Evolutionary conservation across 441 rosid genomes (phyloP), one percentile per base, ranked within the genome.

Genomic region (Flueggea neowawraea): DNA sequence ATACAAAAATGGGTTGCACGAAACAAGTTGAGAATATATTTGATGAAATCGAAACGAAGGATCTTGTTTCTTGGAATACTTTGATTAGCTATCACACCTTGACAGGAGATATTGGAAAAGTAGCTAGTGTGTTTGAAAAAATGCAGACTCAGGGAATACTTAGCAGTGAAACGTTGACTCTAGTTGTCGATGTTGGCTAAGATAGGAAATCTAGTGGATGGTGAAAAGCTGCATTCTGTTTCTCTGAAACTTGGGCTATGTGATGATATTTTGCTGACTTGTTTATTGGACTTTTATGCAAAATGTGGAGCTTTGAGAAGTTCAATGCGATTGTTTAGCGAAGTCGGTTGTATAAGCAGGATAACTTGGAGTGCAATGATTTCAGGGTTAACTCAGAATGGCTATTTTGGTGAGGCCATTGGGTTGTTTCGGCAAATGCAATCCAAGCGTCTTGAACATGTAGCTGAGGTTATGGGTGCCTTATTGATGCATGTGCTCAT

Each of bases 271-370:
- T 76, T 89, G 12, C 73, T 70, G 63, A 83, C 89, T 73, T 80
- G 88, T 55, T 74, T 89, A 51, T 58, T 86, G 8, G 83, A 83
- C 57, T 73, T 89, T 45, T 89, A 89, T 58, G 82, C 85, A 1
- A 89, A 82, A 70, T 87, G 88, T 61, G 84, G 90, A 10, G 73
- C 69, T 48, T 48, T 80, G 32, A 60, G 70, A 15, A 68, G 72
- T 66, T 84, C 85, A 0, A 45, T 66, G 53, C 57, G 61, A 16
- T 67, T 87, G 74, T 80, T 58, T 13, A 14, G n/a, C 52, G 68
- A 63, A 17, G 57, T 69, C 22, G 17, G 54, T 32, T 5, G 14
- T 17, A 22, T 43, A 63, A 64, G 56, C 64, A 32, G 16, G 52
- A 53, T 63, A 22, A 54, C 51, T 13, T 69, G 73, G 64, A 69